Evolutionary conservation across 441 rosid species (phyloP).

Genomic region (Theobroma grandiflorum): DNA sequence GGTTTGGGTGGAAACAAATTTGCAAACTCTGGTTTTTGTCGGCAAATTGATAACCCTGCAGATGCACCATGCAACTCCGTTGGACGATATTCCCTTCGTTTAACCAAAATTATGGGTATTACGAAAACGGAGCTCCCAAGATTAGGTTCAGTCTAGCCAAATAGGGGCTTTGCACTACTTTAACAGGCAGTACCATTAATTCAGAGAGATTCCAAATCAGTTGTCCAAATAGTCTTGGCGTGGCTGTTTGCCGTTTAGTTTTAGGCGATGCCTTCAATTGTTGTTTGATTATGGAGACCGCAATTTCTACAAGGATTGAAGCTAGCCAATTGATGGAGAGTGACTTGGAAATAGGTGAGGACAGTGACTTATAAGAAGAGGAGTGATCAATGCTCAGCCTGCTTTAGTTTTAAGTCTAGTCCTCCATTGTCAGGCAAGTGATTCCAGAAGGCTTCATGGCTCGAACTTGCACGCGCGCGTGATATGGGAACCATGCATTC

Average conservation of each 20-base stretch:
- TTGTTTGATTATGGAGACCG: background rate
- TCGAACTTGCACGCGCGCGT: conserved; percentile 16
- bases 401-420: conserved; percentile 3
- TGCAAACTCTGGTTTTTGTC: background rate
- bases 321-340: background rate
- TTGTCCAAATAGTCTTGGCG: background rate
- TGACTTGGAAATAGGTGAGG: conserved; percentile 12
- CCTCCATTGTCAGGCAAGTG: conserved; percentile 12
- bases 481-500: background rate
- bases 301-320: background rate
- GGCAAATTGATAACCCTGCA: conserved; percentile 2
- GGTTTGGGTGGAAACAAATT: background rate
- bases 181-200: background rate
- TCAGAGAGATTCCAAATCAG: background rate
- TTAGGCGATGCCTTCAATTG: background rate
- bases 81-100: background rate
- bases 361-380: background rate
- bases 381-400: background rate
- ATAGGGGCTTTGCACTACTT: background rate
- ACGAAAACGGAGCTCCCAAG: background rate
- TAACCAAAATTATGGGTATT: conserved; percentile 4
- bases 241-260: background rate
- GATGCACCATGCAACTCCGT: background rate
- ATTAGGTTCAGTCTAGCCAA: background rate
- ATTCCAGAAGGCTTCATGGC: background rate